These are phyloP conservation scores for Priceomyces melissophilus DNA, from an alignment of 805 yeast genomes.

Conservation along the genomic window DNA sequence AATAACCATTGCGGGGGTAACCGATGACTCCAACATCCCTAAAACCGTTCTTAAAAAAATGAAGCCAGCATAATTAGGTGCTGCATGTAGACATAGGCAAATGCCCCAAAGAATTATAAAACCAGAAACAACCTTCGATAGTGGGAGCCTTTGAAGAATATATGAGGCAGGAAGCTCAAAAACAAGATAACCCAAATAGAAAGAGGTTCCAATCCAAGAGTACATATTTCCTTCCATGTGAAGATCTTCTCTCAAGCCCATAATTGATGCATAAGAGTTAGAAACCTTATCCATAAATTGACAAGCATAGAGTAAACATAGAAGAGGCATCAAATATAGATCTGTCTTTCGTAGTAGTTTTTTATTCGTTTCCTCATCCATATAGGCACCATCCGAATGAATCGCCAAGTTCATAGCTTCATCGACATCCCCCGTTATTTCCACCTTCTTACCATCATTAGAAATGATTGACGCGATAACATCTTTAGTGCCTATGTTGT, in stretches of 20 bases:
- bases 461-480: slow-evolving; percentile 12
- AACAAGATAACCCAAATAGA: slow-evolving; percentile 55
- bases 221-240: slow-evolving; percentile 33
- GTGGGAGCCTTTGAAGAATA: slow-evolving; percentile 52
- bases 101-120: slow-evolving; percentile 60
- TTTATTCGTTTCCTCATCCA: slow-evolving; percentile 15
- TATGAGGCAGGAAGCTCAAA: slow-evolving; percentile 50
- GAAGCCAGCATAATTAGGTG: slow-evolving; percentile 40
- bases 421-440: slow-evolving; percentile 35
- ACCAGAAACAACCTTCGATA: slow-evolving; percentile 47
- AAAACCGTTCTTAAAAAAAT: slow-evolving; percentile 36
- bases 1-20: slow-evolving; percentile 41
- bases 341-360: slow-evolving; percentile 19
- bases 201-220: slow-evolving; percentile 36
- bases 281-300: slow-evolving; percentile 39
- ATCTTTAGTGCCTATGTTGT: slow-evolving; percentile 3
- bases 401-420: slow-evolving; percentile 34
- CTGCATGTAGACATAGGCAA: slow-evolving; percentile 50
- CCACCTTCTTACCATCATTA: slow-evolving; percentile 19
- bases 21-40: slow-evolving; percentile 38
- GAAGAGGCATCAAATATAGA: slow-evolving; percentile 21
- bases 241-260: slow-evolving; percentile 36
- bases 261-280: slow-evolving; percentile 35
- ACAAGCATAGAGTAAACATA: slow-evolving; percentile 21
- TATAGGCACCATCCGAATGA: slow-evolving; percentile 11